These are phyloP conservation scores for Phytophthora boehmeriae DNA, from an alignment of 352 stramenopile species.

Conservation along the genomic window DNA sequence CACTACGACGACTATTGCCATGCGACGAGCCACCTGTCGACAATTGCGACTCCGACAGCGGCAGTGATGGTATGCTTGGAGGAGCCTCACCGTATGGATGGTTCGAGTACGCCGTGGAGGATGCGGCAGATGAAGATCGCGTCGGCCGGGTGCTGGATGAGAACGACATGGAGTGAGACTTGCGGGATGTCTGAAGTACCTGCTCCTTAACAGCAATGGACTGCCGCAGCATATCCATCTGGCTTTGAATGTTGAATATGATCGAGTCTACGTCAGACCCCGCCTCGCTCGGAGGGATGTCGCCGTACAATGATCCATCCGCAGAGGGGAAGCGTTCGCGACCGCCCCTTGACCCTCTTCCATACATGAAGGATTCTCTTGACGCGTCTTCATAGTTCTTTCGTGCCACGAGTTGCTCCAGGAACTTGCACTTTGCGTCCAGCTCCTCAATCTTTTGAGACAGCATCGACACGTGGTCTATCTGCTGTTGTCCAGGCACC, in stretches of 20 bases:
- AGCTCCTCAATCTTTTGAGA: conserved; percentile 78
- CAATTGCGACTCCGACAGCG: conserved; percentile 50
- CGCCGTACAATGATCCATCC: conserved; percentile 37
- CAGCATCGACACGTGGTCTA: conserved; percentile 67
- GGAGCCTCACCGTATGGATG: conserved; percentile 36
- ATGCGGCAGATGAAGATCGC: conserved; percentile 69
- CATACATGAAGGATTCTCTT: conserved; percentile 36
- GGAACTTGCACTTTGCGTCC: conserved; percentile 80
- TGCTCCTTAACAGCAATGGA: conserved; percentile 74
- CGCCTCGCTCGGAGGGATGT: conserved; percentile 35
- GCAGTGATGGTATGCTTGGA: conserved; percentile 44
- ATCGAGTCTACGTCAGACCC: conserved; percentile 67
- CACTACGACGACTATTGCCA: conserved; percentile 23
- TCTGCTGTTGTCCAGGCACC: conserved; percentile 48
- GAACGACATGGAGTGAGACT: conserved; percentile 62
- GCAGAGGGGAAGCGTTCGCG: conserved; percentile 28
- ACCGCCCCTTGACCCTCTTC: conserved; percentile 21
- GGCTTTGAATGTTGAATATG: conserved; percentile 81
- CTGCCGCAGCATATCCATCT: conserved; percentile 82
- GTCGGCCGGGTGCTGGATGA: conserved; percentile 66
- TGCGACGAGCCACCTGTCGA: conserved; percentile 39
- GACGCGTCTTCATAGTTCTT: conserved; percentile 50
- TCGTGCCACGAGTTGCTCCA: conserved; percentile 73
- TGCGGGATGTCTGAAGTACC: conserved; percentile 50
- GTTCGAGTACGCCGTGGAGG: conserved; percentile 54